Evolutionary conservation across 164 flowering plant species (phyloP).

Genomic region (Umbilicus rupestris): DNA sequence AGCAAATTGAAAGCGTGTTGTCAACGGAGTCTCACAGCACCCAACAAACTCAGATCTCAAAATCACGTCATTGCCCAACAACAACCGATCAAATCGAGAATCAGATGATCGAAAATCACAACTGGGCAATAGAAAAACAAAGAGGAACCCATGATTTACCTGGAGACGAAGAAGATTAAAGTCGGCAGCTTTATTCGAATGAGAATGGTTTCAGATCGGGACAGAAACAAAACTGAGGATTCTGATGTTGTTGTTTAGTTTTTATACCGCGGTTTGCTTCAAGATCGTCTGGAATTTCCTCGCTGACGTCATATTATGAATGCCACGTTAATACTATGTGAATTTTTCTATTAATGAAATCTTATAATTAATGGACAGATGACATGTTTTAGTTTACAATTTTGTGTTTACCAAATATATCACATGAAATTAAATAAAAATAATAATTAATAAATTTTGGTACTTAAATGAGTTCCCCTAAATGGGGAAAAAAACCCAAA

Average conservation of each 20-base stretch:
- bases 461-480: too few relatives aligned
- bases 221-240: not conserved
- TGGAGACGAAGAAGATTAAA: not conserved
- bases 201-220: not conserved
- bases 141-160: not conserved
- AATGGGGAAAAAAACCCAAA: too few relatives aligned
- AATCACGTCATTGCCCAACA: not conserved
- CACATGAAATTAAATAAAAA: too few relatives aligned
- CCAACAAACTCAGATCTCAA: conserved; percentile 6
- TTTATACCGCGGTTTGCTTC: too few relatives aligned
- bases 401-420: too few relatives aligned
- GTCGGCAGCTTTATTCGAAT: not conserved
- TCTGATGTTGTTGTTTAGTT: not conserved
- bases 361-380: too few relatives aligned
- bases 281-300: not conserved
- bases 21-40: not conserved
- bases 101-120: not conserved
- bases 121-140: not conserved
- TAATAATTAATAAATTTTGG: too few relatives aligned
- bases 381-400: too few relatives aligned
- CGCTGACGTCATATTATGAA: not conserved
- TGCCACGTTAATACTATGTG: too few relatives aligned
- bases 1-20: not conserved
- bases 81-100: not conserved
- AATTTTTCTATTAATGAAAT: too few relatives aligned